Base-by-base conservation (phyloP, 805 yeast genomes). In the Metschnikowia lunata region DNA sequence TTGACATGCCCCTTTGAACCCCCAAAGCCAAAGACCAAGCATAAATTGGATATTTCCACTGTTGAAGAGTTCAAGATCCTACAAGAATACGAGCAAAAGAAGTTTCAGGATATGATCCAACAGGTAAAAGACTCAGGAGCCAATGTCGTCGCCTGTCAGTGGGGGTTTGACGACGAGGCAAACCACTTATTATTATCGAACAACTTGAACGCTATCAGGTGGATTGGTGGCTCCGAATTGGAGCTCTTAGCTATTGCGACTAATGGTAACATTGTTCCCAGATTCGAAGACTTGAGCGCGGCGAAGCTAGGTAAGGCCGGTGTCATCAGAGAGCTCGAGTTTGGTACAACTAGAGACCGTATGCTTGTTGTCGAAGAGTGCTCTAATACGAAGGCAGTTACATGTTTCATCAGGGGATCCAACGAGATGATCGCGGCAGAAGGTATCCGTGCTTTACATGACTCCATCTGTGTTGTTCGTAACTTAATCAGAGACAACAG, bases 151-250 rank as follows among this genome's bases (percentile, higher is more conserved):
- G 91, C 95, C 33, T 93, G 99, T 71, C 99, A 91, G 72, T 91
- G 99, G 99, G 99, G 99, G 13, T 93, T 91, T 59, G 99, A 91
- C 66, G 99, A 91, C 65, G 99, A 91, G 72, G 98, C 98, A 34
- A 91, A 91, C 69, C 97, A 93, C 67, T 70, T 93, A 62, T 75
- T 93, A 48, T 73, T 90, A 55, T 85, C 91, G 57, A 88, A 91
- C 66, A 79, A 87, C 35, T 76, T 93, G 51, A 96, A 97, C 32
- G 98, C 98, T 23, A 93, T 93, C 34, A 82, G 99, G 72, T 93
- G 99, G 99, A 96, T 93, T 41, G 99, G 98, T 49, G 99, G 98
- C 36, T 88, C 95, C 42, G 99, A 91, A 59, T 76, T 91, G 56
- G 99, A 91, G 71, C 78, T 88, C 52, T 82, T 95, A 59, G 99